Base-by-base conservation (phyloP, 2,329 filamentous ascomycete genomes). In the Diaporthe longicolla region DNA sequence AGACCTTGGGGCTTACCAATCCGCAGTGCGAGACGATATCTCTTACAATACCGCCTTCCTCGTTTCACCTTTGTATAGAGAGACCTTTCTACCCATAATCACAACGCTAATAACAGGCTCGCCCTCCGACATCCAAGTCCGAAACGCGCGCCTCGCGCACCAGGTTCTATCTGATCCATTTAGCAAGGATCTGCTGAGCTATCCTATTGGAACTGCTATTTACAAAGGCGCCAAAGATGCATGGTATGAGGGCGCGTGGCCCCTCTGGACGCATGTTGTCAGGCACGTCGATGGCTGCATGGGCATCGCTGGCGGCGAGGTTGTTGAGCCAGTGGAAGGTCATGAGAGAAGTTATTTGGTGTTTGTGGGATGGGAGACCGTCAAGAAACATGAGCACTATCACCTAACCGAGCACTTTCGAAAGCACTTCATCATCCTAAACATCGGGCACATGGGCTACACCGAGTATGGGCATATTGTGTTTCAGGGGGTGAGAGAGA, bases 281-380 rank as follows among this genome's bases (percentile, higher is more conserved):
- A 73, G 75, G 11, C 40, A 76, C 32, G 74, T 78, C 9, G 74
- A 80, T 70, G 81, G 81, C 37, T 83, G 81, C 72, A 73, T 79
- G 70, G 82, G 81, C 21, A 78, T 80, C 45, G 79, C 79, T 6
- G 82, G 82, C 8, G 82, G 82, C 9, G 77, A 76, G 63, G 75
- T 83, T 54, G 72, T 81, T 55, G 82, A 83, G 76, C 73, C 76
- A 3, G 77, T 82, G 19, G 79, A 81, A 26, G 80, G 78, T 13
- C 71, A 78, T 35, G 76, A 75, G 11, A 74, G 73, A 7, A 79
- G 77, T 35, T 83, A 80, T 76, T 73, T 82, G 10, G 82, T 82
- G 26, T 81, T 79, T 71, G 81, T 83, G 11, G 81, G 80, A n/a
- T 82, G 81, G 82, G 78, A 81, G 73, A 80, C 76, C 66, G 76